These are phyloP conservation scores for Geranomyces variabilis DNA, from an alignment of 192 early-diverging fungal species.

Conservation along the genomic window DNA sequence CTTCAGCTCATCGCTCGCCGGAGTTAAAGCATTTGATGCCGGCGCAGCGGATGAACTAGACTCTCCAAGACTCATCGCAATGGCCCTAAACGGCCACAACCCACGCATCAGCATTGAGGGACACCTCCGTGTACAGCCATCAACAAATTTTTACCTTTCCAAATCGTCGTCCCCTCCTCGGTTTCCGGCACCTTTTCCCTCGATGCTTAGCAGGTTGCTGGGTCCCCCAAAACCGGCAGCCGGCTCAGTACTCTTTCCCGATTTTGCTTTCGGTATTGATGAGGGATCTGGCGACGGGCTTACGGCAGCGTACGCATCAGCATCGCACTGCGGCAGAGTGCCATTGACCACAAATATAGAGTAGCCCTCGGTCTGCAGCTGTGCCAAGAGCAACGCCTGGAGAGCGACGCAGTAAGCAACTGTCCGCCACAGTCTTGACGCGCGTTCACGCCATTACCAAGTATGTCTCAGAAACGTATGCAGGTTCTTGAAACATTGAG, in stretches of 20 bases:
- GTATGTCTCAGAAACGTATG: constrained; percentile 71
- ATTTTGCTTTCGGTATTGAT: constrained; percentile 10
- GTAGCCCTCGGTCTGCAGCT: constrained; percentile 53
- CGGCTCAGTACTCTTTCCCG: constrained; percentile 2
- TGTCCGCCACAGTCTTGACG: not conserved
- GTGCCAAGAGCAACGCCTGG: constrained; percentile 44
- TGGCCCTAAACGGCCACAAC: constrained; percentile 4
- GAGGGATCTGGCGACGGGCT: constrained; percentile 38
- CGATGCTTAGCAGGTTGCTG: not conserved
- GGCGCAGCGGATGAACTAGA: not conserved
- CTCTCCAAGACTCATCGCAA: constrained; percentile 33
- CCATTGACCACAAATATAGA: constrained; percentile 53
- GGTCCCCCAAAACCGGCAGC: not conserved
- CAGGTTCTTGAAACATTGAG: constrained; percentile 52
- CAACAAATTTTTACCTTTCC: constrained; percentile 8
- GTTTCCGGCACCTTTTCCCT: not conserved
- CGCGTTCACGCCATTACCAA: constrained; percentile 39
- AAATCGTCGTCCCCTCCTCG: constrained; percentile 32
- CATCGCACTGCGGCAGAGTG: constrained; percentile 35
- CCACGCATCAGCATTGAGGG: not conserved
- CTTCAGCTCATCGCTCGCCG: not conserved
- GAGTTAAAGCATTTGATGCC: not conserved
- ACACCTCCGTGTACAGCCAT: not conserved
- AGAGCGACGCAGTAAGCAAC: not conserved
- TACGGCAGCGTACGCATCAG: constrained; percentile 42